phyloP scores from a whole-genome alignment of 1,284 basidiomycete species.

The Ceratobasidium sp. region DNA sequence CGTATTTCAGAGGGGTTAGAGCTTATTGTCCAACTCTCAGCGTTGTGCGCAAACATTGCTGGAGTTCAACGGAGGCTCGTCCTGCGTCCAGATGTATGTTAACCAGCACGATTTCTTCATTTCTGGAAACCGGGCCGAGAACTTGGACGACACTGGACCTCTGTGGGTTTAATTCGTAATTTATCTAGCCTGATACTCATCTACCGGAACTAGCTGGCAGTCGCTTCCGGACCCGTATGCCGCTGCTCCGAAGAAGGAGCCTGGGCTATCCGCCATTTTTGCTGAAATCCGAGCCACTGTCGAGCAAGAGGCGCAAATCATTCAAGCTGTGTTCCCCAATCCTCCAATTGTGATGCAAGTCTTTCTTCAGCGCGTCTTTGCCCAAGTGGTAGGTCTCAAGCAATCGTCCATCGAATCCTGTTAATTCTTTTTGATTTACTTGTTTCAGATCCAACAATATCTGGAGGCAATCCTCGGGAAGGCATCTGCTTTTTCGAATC shows the following conservation, averaged over 20 bases:
- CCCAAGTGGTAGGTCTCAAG: slow-evolving; percentile 81
- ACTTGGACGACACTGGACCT: slow-evolving; percentile 66
- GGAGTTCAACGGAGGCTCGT: slow-evolving; percentile 97
- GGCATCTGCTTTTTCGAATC: slow-evolving; percentile 78
- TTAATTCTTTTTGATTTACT: not conserved
- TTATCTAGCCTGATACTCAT: slow-evolving; percentile 22
- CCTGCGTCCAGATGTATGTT: slow-evolving; percentile 98
- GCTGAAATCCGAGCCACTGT: slow-evolving; percentile 91
- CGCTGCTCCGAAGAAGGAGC: slow-evolving; percentile 81
- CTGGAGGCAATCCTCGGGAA: slow-evolving; percentile 85
- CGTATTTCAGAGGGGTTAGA: not conserved
- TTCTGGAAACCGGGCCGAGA: slow-evolving; percentile 77
- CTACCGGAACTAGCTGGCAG: slow-evolving; percentile 73
- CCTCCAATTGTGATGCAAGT: slow-evolving; percentile 99
- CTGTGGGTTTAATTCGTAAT: slow-evolving; percentile 63
- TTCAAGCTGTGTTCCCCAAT: slow-evolving; percentile 98
- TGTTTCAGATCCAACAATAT: slow-evolving; percentile 89
- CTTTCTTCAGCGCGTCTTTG: slow-evolving; percentile 97
- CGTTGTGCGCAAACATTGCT: slow-evolving; percentile 97
- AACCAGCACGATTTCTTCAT: slow-evolving; percentile 99
- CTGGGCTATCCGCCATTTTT: slow-evolving; percentile 83
- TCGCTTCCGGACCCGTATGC: slow-evolving; percentile 81
- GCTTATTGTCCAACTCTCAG: slow-evolving; percentile 57
- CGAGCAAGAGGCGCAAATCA: slow-evolving; percentile 96
- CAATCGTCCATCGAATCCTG: not conserved